phyloP scores from a whole-genome alignment of 768 basidiomycete genomes.

The Pisolithus microcarpus region DNA sequence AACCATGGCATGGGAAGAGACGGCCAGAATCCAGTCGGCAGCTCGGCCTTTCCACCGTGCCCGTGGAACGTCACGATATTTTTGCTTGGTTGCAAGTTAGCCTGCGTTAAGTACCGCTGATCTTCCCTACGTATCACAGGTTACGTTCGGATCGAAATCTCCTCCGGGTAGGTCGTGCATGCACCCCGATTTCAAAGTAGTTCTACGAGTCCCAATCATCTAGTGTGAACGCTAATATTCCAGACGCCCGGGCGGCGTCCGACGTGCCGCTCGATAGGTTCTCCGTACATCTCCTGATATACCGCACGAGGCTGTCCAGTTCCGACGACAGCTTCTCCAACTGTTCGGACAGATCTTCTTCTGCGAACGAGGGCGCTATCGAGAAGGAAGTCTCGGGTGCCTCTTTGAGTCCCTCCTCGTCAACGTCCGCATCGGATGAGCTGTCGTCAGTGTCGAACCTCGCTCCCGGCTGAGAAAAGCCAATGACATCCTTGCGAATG shows the following conservation, averaged over 20 bases:
- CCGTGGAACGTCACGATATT: too few relatives aligned
- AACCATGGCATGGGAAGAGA: too few relatives aligned
- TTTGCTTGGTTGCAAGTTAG: too few relatives aligned
- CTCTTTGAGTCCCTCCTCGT: conserved; percentile 15
- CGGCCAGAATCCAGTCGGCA: too few relatives aligned
- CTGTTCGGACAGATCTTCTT: conserved; percentile 41
- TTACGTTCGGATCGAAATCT: too few relatives aligned
- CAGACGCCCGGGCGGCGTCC: conserved; percentile 58
- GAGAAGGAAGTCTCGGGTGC: conserved; percentile 35
- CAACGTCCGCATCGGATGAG: conserved; percentile 32
- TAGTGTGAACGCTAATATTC: conserved; percentile 64
- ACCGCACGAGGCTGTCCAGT: conserved; percentile 64
- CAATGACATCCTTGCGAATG: conserved; percentile 52
- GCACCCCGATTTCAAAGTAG: too few relatives aligned
- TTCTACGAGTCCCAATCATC: conserved; percentile 64
- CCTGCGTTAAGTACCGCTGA: too few relatives aligned
- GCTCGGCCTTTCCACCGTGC: too few relatives aligned
- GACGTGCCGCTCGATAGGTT: conserved; percentile 54
- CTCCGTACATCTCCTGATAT: conserved; percentile 63
- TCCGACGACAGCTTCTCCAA: conserved; percentile 63
- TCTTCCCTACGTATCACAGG: too few relatives aligned
- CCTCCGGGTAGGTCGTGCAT: too few relatives aligned
- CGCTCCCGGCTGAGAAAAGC: conserved; percentile 40
- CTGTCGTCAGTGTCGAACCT: conserved; percentile 29
- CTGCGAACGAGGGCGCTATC: conserved; percentile 31